Base-by-base conservation (phyloP, 2,329 filamentous ascomycete species). In the Tolypocladium tundrense region DNA sequence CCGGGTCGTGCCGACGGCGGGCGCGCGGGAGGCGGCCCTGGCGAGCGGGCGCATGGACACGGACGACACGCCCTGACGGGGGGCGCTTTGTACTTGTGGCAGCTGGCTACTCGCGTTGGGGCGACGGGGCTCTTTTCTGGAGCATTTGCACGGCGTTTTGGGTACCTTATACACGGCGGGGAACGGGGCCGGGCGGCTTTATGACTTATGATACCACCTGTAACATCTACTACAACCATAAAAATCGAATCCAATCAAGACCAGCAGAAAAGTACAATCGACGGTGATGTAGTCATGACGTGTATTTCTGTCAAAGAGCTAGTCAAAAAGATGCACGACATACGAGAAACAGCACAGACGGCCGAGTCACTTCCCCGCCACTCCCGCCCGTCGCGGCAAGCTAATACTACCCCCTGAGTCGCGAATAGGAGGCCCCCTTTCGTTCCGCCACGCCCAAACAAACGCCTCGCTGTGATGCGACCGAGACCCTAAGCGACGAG, bases 41-140 rank as follows among this genome's bases (percentile, higher is more conserved):
- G 67, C 64, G 24, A 68, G 62, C 21, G 71, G 63, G 45, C 75
- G 69, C 64, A 80, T 80, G 77, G 77, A 81, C 37, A 64, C 78
- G 13, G 80, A 83, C 58, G 75, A 78, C 64, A 69, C 74, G 1
- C 79, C 78, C 59, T 77, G 60, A 62, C 42, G 4, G 27, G 4
- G 27, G 27, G 43, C 21, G 2, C 16, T 35, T 4, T 21, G 31
- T 27, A 27, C 24, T 27, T 27, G 24, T 27, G 16, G 31, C 24
- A 2, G 21, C 16, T 3, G 16, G 31, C 48, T n/a, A 13, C 48
- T 3, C 19, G 31, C 8, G 19, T 33, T 51, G 48, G n/a, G 9
- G 1, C 8, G 11, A 14, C 35, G 35, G 35, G 35, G 35, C 35
- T 37, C 13, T 4, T 14, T 14, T 21, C 35, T 21, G 48, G 48